Percentiles rank a stretch among this genome's conserved stretches.
Conservation (phyloP, 2,329 filamentous ascomycete species). For the Lanzia echinophila region DNA sequence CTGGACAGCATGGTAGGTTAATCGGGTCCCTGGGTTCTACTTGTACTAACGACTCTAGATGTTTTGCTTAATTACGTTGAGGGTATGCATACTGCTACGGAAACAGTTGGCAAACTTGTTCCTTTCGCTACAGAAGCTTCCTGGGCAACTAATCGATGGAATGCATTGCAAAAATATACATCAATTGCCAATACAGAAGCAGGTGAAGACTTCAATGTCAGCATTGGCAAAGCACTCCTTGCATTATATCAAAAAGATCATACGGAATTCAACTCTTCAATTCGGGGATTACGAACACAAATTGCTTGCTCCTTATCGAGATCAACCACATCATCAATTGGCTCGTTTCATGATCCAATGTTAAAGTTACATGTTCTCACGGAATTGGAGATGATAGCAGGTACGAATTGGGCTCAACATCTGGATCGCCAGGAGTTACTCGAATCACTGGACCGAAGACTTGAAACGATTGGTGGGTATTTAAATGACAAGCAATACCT, state of each 20-base stretch:
- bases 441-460: conserved; percentile 60
- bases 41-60: conserved; percentile 43
- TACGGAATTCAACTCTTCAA: conserved; percentile 46
- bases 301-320: conserved; percentile 69
- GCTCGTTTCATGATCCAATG: conserved; percentile 77
- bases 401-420: conserved; percentile 33
- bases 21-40: background rate
- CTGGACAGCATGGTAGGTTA: conserved; percentile 78
- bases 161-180: conserved; percentile 63
- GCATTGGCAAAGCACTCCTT: conserved; percentile 62
- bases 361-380: conserved; percentile 81
- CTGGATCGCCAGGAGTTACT: conserved; percentile 36
- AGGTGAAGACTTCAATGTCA: conserved; percentile 70
- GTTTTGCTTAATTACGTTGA: conserved; percentile 82
- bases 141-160: conserved; percentile 83
- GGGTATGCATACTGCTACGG: conserved; percentile 50
- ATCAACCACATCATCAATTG: conserved; percentile 72
- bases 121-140: conserved; percentile 86
- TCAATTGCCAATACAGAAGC: conserved; percentile 39
- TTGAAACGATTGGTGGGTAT: conserved; percentile 85
- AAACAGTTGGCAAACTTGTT: conserved; percentile 56
- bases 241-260: conserved; percentile 49
- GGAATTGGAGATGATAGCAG: conserved; percentile 74
- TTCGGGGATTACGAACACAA: conserved; percentile 61
- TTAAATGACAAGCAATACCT: conserved; percentile 91